These are phyloP conservation scores for Leccinum rimulosum DNA, from an alignment of 768 basidiomycete species.

Conservation along the genomic window DNA sequence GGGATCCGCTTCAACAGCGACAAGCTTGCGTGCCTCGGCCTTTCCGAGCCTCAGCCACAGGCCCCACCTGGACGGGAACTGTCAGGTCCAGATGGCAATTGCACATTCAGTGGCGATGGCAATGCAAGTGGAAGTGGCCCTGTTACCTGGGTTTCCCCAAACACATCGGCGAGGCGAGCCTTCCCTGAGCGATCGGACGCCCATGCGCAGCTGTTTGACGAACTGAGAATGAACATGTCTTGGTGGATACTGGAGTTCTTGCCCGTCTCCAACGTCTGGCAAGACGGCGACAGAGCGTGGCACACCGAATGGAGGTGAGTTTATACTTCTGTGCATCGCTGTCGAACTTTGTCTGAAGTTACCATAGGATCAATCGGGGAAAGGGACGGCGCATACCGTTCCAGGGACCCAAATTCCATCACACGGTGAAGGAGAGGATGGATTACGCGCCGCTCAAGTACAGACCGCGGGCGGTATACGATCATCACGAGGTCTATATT, in stretches of 20 bases:
- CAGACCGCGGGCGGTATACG: constrained; percentile 55
- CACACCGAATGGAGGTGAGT: constrained; percentile 53
- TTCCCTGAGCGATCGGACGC: constrained; percentile 24
- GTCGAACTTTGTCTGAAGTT: background rate
- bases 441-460: constrained; percentile 47
- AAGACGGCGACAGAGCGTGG: constrained; percentile 56
- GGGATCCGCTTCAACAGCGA: constrained; percentile 55
- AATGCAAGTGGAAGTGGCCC: background rate
- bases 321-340: constrained; percentile 15
- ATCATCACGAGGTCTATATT: constrained; percentile 44
- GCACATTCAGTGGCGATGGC: too few species aligned
- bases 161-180: background rate
- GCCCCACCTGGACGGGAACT: background rate
- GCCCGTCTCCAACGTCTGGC: constrained; percentile 52
- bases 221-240: constrained; percentile 38
- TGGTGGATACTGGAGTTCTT: constrained; percentile 80
- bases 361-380: constrained; percentile 46
- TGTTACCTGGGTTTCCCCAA: background rate
- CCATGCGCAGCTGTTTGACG: constrained; percentile 53
- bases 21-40: constrained; percentile 45
- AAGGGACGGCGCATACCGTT: constrained; percentile 52
- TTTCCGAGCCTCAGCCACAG: constrained; percentile 26
- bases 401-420: constrained; percentile 55
- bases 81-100: background rate
- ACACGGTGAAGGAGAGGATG: constrained; percentile 61